Evolutionary conservation across 1,284 basidiomycete species (phyloP), one percentile per base, ranked within the genome.

Genomic region (Singerocomus rubriflavus): DNA sequence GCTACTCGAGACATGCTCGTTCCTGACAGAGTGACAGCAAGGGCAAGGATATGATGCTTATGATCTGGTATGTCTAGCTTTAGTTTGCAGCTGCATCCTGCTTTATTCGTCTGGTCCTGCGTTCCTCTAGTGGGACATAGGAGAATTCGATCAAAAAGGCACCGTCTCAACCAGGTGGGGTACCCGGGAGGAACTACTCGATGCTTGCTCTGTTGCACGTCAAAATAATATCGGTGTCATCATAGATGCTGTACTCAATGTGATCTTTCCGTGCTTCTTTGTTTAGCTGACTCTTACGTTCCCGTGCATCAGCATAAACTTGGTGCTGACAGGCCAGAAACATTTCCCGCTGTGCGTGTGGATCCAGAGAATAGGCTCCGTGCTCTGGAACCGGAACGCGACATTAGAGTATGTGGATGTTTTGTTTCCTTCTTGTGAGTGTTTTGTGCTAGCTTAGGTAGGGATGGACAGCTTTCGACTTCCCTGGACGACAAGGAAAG

Each of bases 61-160:
- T 65, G 88, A 91, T 62, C 63, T 91, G 68, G 86, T 88, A 68
- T 50, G 72, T 62, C 17, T 9, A 25, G 3, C 12, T 32, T 9
- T n/a, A 41, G 25, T 51, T 17, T 37, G 25, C 40, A 8, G 9
- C 29, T 16, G 16, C 1, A 27, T 45, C 6, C 27, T 3, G 12
- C 13, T 39, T 49, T 38, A 36, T 45, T n/a, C 27, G 12, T 34
- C 34, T 34, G 40, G 25, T 35, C 29, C 14, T 27, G 25, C 47
- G 26, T 42, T 31, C 44, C 21, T 14, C 26, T 52, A 92, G 80
- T 93, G 89, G 88, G 92, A 94, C 65, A 72, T 98, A 10, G 95
- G 95, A 42, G 94, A 98, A 73, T 98, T 97, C 59, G 72, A 92
- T 46, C 88, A 91, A 67, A 95, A 93, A 67, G 89, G 88, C 11